A percentile compares a stretch with the other conserved stretches of the same genome.
These are phyloP conservation scores for Malus orientalis DNA, from an alignment of 306 rosid genomes.

Conservation along the genomic window DNA sequence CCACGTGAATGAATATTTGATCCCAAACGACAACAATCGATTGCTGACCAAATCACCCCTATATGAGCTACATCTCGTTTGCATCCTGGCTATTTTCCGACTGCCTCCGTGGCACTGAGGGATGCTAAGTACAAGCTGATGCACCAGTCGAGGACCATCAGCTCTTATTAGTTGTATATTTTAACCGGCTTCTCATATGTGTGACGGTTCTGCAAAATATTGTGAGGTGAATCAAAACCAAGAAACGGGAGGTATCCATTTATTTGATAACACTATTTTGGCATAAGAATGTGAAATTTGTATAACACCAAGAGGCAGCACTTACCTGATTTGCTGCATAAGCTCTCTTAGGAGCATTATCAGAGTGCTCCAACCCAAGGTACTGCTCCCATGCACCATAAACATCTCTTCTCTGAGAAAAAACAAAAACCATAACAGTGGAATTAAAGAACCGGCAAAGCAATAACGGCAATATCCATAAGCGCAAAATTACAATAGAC, in stretches of 20 bases:
- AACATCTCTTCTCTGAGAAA: constrained; percentile 65
- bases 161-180: constrained; percentile 52
- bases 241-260: not conserved
- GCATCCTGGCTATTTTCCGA: constrained; percentile 15
- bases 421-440: constrained; percentile 3
- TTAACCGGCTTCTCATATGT: constrained; percentile 72
- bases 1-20: constrained; percentile 5
- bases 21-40: constrained; percentile 9
- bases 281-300: not conserved
- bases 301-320: not conserved
- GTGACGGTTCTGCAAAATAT: constrained; percentile 67
- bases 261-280: not conserved
- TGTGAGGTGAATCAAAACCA: constrained; percentile 17
- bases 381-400: constrained; percentile 99
- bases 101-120: not conserved
- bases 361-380: constrained; percentile 93
- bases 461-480: not conserved
- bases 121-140: constrained; percentile 11
- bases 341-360: constrained; percentile 65
- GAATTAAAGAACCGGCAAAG: not conserved
- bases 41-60: constrained; percentile 7
- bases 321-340: constrained; percentile 67
- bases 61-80: constrained; percentile 13
- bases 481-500: not conserved
- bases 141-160: constrained; percentile 12